Base-by-base conservation (phyloP, 2,329 filamentous ascomycete genomes). In the Escovopsis weberi region DNA sequence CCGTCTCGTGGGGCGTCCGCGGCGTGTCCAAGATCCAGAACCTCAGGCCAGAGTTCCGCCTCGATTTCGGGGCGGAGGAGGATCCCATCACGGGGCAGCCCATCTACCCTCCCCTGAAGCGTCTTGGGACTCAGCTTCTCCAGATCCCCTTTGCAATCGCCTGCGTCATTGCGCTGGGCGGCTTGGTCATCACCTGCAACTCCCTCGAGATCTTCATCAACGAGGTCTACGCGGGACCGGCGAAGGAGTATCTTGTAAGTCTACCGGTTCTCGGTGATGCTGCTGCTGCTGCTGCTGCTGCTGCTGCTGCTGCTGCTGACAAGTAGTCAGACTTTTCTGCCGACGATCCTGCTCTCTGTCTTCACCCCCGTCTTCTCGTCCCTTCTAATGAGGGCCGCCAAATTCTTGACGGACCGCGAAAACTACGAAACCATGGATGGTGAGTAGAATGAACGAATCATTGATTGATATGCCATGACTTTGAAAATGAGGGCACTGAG, bases 171-270 rank as follows among this genome's bases (percentile, higher is more conserved):
- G 74, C 82, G 1, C 72, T 96, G 6, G 89, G 89, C 1, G 78
- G 78, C 15, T 68, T 96, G 51, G 94, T 96, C 49, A 78, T 84
- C 11, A 77, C 77, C 12, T 91, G 85, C 56, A 96, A 96, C 59
- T 84, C 80, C 7, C 85, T 95, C 47, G 91, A 98, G 58, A 85
- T 96, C 30, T 95, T 96, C 64, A 85, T 98, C 51, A 88, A 84
- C 0, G 87, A 98, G 61, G 79, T 96, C 12, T 96, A 98, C 60
- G 75, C 80, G 46, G 91, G 91, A 0, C 86, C 87, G 0, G 78
- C 94, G 49, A 94, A 96, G 64, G 74, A 75, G 18, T 80, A 93
- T 46, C 60, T 98, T 51, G 86, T 88, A 60, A 59, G 78, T 61
- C 43, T 23, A 2, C 4, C 4, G 4, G 23, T 23, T 23, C 23